phyloP scores from a whole-genome alignment of 2,329 filamentous ascomycete species.

The Exophiala aquamarina region DNA sequence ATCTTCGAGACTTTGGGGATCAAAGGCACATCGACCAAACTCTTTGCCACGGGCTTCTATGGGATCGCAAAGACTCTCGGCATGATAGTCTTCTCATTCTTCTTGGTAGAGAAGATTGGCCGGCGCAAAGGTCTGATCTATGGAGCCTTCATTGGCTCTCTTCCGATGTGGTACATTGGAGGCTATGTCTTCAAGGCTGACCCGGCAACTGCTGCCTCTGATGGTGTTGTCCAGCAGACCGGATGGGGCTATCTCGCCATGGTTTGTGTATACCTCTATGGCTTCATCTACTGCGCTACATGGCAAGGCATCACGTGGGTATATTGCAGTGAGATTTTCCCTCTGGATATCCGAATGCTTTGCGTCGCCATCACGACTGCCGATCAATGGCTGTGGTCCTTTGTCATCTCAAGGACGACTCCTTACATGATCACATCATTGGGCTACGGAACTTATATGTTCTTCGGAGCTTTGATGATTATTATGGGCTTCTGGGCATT shows the following conservation, averaged over 20 bases:
- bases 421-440: conserved; percentile 58
- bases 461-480: conserved; percentile 56
- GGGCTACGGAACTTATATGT: conserved; percentile 62
- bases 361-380: conserved; percentile 69
- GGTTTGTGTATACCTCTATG: conserved; percentile 63
- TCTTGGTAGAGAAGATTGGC: conserved; percentile 67
- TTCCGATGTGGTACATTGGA: conserved; percentile 69
- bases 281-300: conserved; percentile 52
- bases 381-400: conserved; percentile 73
- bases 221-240: conserved; percentile 44
- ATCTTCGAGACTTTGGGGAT: conserved; percentile 68
- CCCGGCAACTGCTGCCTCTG: conserved; percentile 49
- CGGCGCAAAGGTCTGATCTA: conserved; percentile 62
- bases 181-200: conserved; percentile 64
- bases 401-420: conserved; percentile 57
- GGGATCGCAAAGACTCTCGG: conserved; percentile 68
- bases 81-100: conserved; percentile 63
- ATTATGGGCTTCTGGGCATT: too few species aligned
- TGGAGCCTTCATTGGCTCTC: conserved; percentile 62
- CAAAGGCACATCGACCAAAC: conserved; percentile 54
- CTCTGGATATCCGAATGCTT: conserved; percentile 41
- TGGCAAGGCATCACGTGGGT: conserved; percentile 68
- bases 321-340: conserved; percentile 21
- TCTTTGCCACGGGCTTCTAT: conserved; percentile 73
- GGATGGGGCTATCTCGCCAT: conserved; percentile 69